These are phyloP conservation scores for Artemisia tridentata DNA, from an alignment of 129 eudicot genomes.

Conservation along the genomic window DNA sequence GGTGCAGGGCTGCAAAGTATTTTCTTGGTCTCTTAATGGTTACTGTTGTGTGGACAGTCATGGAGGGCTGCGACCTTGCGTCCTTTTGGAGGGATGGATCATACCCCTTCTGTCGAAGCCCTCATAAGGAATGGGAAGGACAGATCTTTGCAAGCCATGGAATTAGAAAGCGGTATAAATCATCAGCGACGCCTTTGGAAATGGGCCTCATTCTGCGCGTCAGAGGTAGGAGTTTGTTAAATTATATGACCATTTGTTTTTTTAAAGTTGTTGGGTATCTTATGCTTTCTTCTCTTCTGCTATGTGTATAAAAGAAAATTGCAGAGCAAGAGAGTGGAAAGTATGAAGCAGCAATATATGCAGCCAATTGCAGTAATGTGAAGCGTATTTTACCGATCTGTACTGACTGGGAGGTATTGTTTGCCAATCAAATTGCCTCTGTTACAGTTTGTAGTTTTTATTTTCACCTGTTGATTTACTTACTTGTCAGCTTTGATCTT, in stretches of 20 bases:
- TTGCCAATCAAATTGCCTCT: slow-evolving; percentile 7
- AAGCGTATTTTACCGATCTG: slow-evolving; percentile 84
- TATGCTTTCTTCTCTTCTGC: not conserved
- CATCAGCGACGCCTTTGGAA: slow-evolving; percentile 92
- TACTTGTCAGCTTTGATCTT: too few relatives aligned
- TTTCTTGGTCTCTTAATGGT: slow-evolving; percentile 6
- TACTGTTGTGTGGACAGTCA: slow-evolving; percentile 48
- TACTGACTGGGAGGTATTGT: slow-evolving; percentile 90
- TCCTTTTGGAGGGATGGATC: slow-evolving; percentile 75
- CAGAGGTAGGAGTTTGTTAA: slow-evolving; percentile 57
- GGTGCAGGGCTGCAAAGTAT: not conserved
- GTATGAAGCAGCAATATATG: slow-evolving; percentile 85
- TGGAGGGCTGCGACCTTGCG: slow-evolving; percentile 93
- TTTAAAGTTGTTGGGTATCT: not conserved
- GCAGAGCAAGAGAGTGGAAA: slow-evolving; percentile 95
- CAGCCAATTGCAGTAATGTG: slow-evolving; percentile 83
- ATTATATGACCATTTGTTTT: not conserved
- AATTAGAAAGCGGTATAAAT: slow-evolving; percentile 86
- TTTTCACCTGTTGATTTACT: too few relatives aligned
- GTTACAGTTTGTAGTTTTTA: not conserved
- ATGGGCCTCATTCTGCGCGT: slow-evolving; percentile 96
- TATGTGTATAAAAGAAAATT: slow-evolving; percentile 54
- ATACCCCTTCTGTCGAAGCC: slow-evolving; percentile 69
- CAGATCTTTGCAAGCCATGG: slow-evolving; percentile 86
- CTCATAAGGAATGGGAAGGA: slow-evolving; percentile 72